phyloP scores from a whole-genome alignment of 78 protist genomes.

The Dictyostelium purpureum region DNA sequence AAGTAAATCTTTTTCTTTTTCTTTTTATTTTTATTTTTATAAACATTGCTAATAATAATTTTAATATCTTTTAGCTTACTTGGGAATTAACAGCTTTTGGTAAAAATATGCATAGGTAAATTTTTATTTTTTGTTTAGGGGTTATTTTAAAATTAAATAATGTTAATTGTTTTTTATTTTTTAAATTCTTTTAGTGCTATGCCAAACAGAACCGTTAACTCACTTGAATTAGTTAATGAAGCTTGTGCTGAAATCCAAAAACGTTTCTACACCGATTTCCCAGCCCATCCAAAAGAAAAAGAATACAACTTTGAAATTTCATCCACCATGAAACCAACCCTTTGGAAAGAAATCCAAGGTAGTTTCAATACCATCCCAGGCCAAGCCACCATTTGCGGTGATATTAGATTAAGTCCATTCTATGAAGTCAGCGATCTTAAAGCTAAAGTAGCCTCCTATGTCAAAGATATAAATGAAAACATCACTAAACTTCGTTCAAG shows the following conservation, averaged over 20 bases:
- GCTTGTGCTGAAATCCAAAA: constrained; percentile 72
- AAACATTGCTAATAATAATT: no score
- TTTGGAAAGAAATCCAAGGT: constrained; percentile 12
- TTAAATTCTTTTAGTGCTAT: no score
- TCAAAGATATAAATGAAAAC: constrained; percentile 33
- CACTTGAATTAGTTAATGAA: constrained; percentile 59
- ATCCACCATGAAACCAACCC: constrained; percentile 84
- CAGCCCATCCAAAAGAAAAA: constrained; percentile 62
- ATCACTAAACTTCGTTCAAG: constrained; percentile 33
- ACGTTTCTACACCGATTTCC: constrained; percentile 77
- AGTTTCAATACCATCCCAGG: constrained; percentile 83
- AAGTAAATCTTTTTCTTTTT: no score
- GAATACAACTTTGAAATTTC: constrained; percentile 36
- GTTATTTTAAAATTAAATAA: no score
- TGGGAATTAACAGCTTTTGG: constrained; percentile 85
- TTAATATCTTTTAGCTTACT: no score
- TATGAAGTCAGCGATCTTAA: constrained; percentile 52
- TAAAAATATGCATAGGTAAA: constrained; percentile 79
- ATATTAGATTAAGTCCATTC: constrained; percentile 83
- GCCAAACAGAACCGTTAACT: constrained; percentile 71
- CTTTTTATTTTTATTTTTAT: no score
- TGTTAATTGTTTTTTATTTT: no score
- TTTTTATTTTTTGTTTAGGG: no score
- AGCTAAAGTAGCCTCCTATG: constrained; percentile 18
- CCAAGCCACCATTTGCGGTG: constrained; percentile 72